These are phyloP conservation scores for Cryphonectria nitschkei DNA, from an alignment of 2,329 filamentous ascomycete species.

Conservation along the genomic window DNA sequence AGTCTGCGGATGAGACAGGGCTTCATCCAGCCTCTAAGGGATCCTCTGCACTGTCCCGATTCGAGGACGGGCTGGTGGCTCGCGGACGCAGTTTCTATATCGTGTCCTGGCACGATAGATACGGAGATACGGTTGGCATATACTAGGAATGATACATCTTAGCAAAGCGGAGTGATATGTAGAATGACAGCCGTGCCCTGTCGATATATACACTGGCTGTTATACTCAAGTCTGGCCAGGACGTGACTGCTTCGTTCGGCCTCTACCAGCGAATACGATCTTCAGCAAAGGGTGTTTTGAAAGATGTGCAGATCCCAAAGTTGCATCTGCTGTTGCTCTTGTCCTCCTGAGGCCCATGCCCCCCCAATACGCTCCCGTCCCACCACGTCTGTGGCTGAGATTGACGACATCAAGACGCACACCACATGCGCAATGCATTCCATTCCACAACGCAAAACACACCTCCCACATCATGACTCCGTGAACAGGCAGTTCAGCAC, in stretches of 20 bases:
- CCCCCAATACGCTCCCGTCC: not conserved
- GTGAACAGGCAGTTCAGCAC: conserved; percentile 11
- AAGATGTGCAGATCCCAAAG: not conserved
- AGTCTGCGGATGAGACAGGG: not conserved
- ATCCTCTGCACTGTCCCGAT: not conserved
- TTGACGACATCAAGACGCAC: not conserved
- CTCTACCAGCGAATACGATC: not conserved
- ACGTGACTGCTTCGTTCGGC: not conserved
- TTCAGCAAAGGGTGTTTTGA: not conserved
- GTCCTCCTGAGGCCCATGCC: not conserved
- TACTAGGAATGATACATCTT: not conserved
- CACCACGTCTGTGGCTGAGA: not conserved
- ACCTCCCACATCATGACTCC: not conserved
- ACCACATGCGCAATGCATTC: not conserved
- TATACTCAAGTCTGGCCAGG: not conserved
- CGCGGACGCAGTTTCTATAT: not conserved
- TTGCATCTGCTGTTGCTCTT: not conserved
- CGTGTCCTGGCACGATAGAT: not conserved
- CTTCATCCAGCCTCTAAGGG: not conserved
- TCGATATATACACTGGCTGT: not conserved
- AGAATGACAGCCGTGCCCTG: not conserved
- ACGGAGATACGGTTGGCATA: not conserved
- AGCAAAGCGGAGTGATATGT: no score
- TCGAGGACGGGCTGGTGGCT: not conserved
- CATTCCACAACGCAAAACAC: not conserved